Evolutionary conservation across 2,329 filamentous ascomycete genomes (phyloP), one percentile per base, ranked within the genome.

Genomic region (Cercospora brassicicola): DNA sequence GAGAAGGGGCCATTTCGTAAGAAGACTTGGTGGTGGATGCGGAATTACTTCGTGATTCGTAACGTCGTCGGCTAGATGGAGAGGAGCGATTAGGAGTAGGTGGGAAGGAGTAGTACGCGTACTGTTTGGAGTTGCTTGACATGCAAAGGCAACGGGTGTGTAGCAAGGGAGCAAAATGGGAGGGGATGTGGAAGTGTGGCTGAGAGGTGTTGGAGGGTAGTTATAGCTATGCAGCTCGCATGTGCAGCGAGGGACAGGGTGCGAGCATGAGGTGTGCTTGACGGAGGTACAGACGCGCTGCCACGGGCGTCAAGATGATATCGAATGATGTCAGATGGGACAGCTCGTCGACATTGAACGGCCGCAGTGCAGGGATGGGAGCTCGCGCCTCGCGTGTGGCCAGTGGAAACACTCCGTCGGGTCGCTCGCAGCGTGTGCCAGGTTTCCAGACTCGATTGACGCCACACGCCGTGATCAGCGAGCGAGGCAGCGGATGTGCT

Each of bases 71-170:
- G 30, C 59, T 78, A 76, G 73, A 76, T 77, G 70, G 79, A 79
- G 82, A 83, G 73, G 74, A 68, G 75, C 82, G 79, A 71, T 79
- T 83, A 64, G 83, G 82, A 59, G 83, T 84, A 64, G 81, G 82
- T 74, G 83, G 82, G 68, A 84, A 84, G 69, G 83, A 84, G 76
- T 84, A 84, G 77, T 84, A 84, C 64, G 81, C 80, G 81, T 84
- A 84, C 73, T 79, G 79, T 73, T 79, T 79, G 62, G 81, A 81
- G 73, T 82, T 81, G 76, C 80, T 80, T 75, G 81, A 82, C 83
- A 84, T 84, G 78, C 82, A 83, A 75, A 67, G 66, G 69, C 66
- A 64, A 62, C 33, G 53, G 59, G 56, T 67, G 62, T 56, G 31
- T 69, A 60, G 59, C 55, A 59, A 67, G 59, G 76, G 62, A 64